A percentile compares a stretch with the other conserved stretches of the same genome.
These are phyloP conservation scores for Cornus suecica DNA, from an alignment of 148 eudicot genomes.

Conservation along the genomic window DNA sequence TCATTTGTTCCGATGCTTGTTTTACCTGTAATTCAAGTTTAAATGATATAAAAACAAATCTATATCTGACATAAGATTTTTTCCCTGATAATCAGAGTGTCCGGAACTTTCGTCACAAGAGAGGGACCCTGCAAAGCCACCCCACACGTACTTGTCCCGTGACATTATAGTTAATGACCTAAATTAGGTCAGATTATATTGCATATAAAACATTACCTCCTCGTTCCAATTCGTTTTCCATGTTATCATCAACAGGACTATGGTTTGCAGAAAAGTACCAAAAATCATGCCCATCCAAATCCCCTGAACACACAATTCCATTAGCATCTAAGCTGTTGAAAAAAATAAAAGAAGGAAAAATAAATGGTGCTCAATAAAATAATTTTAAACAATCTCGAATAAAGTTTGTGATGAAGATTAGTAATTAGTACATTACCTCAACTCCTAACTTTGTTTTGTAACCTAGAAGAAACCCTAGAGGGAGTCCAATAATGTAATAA, in stretches of 20 bases:
- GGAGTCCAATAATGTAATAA: constrained; percentile 80
- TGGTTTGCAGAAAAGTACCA: constrained; percentile 81
- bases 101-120: too few species aligned
- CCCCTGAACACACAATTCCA: constrained; percentile 44
- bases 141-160: too few species aligned
- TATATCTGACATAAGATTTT: too few species aligned
- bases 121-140: too few species aligned
- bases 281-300: constrained; percentile 98
- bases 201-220: constrained; percentile 42
- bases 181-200: neutral
- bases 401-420: neutral
- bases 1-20: constrained; percentile 61
- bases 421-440: constrained; percentile 53
- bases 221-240: constrained; percentile 87
- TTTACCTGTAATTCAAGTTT: constrained; percentile 44
- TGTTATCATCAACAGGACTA: constrained; percentile 57
- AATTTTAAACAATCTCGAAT: neutral
- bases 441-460: constrained; percentile 70
- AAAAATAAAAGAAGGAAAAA: too few species aligned
- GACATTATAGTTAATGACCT: too few species aligned
- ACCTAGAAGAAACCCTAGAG: constrained; percentile 80
- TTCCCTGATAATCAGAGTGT: too few species aligned
- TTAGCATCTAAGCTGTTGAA: neutral
- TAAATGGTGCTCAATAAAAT: too few species aligned
- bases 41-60: neutral